Evolutionary conservation across 768 basidiomycete genomes (phyloP).

Genomic region (Collybia nuda): DNA sequence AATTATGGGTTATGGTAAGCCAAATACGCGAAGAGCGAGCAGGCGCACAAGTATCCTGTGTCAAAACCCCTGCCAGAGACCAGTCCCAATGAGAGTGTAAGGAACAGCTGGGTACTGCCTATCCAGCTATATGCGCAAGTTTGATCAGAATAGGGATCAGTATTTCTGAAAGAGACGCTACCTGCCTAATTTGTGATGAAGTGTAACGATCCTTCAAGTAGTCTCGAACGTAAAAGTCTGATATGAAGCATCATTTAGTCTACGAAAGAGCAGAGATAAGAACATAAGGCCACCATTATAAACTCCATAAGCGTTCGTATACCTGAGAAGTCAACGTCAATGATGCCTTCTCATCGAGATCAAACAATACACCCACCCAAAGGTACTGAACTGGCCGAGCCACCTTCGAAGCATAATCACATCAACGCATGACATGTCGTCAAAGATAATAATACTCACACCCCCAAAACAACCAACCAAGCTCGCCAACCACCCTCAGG

Average conservation of each 20-base stretch:
- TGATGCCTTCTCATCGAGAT: not conserved
- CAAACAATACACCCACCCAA: constrained; percentile 15
- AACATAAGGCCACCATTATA: not conserved
- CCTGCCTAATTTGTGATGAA: constrained; percentile 23
- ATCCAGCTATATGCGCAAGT: constrained; percentile 21
- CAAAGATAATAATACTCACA: constrained; percentile 12
- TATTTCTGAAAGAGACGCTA: not conserved
- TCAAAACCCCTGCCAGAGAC: constrained; percentile 24
- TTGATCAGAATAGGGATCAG: not conserved
- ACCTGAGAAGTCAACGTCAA: constrained; percentile 7
- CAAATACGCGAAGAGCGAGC: not conserved
- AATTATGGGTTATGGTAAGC: not conserved
- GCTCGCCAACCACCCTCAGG: constrained; percentile 22
- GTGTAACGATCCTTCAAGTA: constrained; percentile 19
- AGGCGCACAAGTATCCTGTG: constrained; percentile 23
- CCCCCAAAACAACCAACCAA: constrained; percentile 23
- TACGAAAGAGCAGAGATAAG: not conserved
- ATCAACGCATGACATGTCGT: not conserved
- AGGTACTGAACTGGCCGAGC: constrained; percentile 23
- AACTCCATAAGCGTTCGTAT: constrained; percentile 16
- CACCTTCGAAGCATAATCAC: constrained; percentile 8
- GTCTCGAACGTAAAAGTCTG: constrained; percentile 24
- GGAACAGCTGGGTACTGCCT: constrained; percentile 24
- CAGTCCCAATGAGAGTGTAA: constrained; percentile 21
- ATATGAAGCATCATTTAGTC: not conserved